Percentiles rank a stretch among this genome's conserved stretches.
Evolutionary conservation across 176 grass and related monocot genomes (phyloP).

Genomic region (Poa pratensis): DNA sequence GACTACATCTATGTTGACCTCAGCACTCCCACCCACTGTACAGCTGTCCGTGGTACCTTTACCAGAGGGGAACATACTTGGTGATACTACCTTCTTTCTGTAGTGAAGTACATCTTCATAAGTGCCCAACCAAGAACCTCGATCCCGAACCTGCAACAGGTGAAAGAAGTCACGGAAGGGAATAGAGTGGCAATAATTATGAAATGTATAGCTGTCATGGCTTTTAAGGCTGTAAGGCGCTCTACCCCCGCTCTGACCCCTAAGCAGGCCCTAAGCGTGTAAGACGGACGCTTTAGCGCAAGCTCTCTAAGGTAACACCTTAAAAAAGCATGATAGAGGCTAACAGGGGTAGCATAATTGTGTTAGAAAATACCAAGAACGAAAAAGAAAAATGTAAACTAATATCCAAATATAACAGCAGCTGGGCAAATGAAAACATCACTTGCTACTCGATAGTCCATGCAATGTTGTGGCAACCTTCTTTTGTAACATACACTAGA

Average conservation of each 20-base stretch:
- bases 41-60: constrained; percentile 52
- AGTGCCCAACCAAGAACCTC: constrained; percentile 79
- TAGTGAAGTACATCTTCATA: constrained; percentile 82
- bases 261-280: too few species aligned
- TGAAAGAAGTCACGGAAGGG: constrained; percentile 14
- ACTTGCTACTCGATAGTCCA: not conserved
- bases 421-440: not conserved
- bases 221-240: too few species aligned
- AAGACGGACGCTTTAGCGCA: too few species aligned
- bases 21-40: constrained; percentile 24
- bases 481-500: not conserved
- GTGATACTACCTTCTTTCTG: constrained; percentile 68
- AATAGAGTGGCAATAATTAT: constrained; percentile 32
- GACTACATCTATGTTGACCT: constrained; percentile 40
- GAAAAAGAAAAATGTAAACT: not conserved
- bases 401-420: not conserved
- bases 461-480: not conserved
- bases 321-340: not conserved
- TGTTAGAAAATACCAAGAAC: not conserved
- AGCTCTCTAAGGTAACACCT: too few species aligned
- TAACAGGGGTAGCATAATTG: constrained; percentile 8
- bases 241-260: too few species aligned
- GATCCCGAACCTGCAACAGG: constrained; percentile 77
- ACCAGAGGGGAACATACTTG: constrained; percentile 96
- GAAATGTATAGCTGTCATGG: not conserved